phyloP scores from a whole-genome alignment of 2,329 filamentous ascomycete species.

The Cyphellophora attinorum region DNA sequence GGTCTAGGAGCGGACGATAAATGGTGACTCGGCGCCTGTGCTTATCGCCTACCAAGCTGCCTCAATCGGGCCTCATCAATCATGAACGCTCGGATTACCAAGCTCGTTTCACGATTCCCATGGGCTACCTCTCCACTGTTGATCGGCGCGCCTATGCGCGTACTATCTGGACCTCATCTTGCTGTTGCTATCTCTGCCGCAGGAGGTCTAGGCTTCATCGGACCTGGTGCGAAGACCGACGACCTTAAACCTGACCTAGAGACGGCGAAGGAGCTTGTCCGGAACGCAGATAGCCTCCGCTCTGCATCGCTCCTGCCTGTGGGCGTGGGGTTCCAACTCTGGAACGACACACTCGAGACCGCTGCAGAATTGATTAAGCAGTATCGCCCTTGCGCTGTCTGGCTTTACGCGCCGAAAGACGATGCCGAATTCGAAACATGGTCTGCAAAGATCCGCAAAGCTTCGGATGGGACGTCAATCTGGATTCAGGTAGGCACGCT shows the following conservation, averaged over 20 bases:
- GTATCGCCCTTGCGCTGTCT: constrained; percentile 25
- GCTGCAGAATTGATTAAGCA: constrained; percentile 19
- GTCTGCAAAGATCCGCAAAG: constrained; percentile 32
- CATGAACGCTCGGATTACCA: too few species aligned
- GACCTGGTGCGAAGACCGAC: constrained; percentile 40
- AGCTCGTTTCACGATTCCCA: background rate
- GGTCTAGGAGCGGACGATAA: too few species aligned
- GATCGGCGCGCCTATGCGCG: constrained; percentile 57
- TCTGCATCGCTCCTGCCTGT: constrained; percentile 21
- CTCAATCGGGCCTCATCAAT: background rate
- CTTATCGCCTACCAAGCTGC: too few species aligned
- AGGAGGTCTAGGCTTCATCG: constrained; percentile 44
- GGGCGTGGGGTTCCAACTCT: constrained; percentile 30
- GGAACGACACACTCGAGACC: constrained; percentile 9
- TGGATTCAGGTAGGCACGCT: constrained; percentile 45
- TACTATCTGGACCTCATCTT: constrained; percentile 46
- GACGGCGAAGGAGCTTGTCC: constrained; percentile 17
- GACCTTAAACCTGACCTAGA: constrained; percentile 22
- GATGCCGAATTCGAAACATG: constrained; percentile 28
- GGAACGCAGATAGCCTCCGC: constrained; percentile 5
- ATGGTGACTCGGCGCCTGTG: too few species aligned
- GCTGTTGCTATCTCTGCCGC: constrained; percentile 51
- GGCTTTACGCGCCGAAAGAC: constrained; percentile 26
- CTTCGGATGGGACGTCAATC: constrained; percentile 31
- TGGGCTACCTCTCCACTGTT: constrained; percentile 25